A percentile compares a stretch with the other conserved stretches of the same genome.
These are phyloP conservation scores for Lodderomyces elongisporus DNA, from an alignment of 1,139 yeast species.

Conservation along the genomic window DNA sequence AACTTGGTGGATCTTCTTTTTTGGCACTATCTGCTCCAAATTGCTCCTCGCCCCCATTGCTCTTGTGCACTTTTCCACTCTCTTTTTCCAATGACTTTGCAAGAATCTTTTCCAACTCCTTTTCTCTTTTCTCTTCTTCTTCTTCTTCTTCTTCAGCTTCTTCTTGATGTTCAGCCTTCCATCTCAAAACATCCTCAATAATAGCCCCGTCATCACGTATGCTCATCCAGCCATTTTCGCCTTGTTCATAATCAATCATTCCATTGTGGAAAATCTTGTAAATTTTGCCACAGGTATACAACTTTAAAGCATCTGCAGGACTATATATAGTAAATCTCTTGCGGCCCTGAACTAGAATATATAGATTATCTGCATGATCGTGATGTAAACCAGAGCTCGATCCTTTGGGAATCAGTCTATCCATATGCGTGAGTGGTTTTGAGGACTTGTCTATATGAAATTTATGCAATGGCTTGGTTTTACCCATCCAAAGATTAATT, in stretches of 20 bases:
- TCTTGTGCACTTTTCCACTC: background rate
- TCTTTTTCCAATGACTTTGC: too few species aligned
- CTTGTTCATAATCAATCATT: constrained; percentile 52
- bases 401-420: constrained; percentile 42
- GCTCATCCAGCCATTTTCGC: constrained; percentile 52
- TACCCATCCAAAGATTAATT: constrained; percentile 69
- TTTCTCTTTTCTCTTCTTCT: too few species aligned
- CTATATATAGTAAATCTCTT: constrained; percentile 63
- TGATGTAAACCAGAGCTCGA: constrained; percentile 76
- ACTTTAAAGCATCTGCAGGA: constrained; percentile 53
- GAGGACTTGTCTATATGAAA: background rate
- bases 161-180: constrained; percentile 17
- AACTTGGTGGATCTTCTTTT: constrained; percentile 59
- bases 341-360: constrained; percentile 53
- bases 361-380: constrained; percentile 73
- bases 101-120: constrained; percentile 7
- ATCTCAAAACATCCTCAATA: constrained; percentile 38
- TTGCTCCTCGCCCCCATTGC: background rate
- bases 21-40: constrained; percentile 9
- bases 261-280: constrained; percentile 52
- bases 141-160: constrained; percentile 9
- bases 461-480: constrained; percentile 3
- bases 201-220: constrained; percentile 62
- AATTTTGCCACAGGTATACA: constrained; percentile 59
- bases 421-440: constrained; percentile 21